Evolutionary conservation across 805 yeast genomes (phyloP).

Genomic region (Cyberlindnera xylosilytica): DNA sequence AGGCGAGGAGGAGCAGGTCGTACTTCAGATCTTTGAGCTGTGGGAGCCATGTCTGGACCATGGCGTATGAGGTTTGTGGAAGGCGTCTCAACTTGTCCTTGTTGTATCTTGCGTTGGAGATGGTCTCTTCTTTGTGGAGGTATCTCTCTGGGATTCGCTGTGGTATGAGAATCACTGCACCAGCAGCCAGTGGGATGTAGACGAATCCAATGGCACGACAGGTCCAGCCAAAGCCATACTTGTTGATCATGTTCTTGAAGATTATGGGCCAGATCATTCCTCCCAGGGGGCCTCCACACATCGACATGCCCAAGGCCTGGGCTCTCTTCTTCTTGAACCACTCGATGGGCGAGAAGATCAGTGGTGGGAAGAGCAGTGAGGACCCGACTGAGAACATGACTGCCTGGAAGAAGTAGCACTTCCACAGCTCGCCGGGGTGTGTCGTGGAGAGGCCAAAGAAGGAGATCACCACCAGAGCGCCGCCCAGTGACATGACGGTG

Average conservation of each 20-base stretch:
- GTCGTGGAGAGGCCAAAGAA: slow-evolving; percentile 23
- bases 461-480: slow-evolving; percentile 10
- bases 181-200: slow-evolving; percentile 20
- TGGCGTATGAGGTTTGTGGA: slow-evolving; percentile 10
- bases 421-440: slow-evolving; percentile 20
- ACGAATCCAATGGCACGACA: slow-evolving; percentile 22
- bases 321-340: slow-evolving; percentile 67
- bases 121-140: slow-evolving; percentile 12
- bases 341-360: slow-evolving; percentile 58
- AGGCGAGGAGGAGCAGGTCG: slow-evolving; percentile 10
- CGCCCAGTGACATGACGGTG: slow-evolving; percentile 12
- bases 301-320: slow-evolving; percentile 44
- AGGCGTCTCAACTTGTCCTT: slow-evolving; percentile 11
- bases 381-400: slow-evolving; percentile 22
- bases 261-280: slow-evolving; percentile 38
- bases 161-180: slow-evolving; percentile 17
- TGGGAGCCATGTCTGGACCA: slow-evolving; percentile 15
- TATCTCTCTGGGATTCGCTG: slow-evolving; percentile 14
- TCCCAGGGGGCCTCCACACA: slow-evolving; percentile 51
- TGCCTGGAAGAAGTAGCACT: slow-evolving; percentile 26
- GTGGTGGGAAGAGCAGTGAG: slow-evolving; percentile 55
- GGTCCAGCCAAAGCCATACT: slow-evolving; percentile 20
- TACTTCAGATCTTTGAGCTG: slow-evolving; percentile 13
- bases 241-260: slow-evolving; percentile 20
- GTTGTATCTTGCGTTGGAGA: slow-evolving; percentile 20